Evolutionary conservation across 1,139 yeast species (phyloP).

Genomic region (Pichia sp.): DNA sequence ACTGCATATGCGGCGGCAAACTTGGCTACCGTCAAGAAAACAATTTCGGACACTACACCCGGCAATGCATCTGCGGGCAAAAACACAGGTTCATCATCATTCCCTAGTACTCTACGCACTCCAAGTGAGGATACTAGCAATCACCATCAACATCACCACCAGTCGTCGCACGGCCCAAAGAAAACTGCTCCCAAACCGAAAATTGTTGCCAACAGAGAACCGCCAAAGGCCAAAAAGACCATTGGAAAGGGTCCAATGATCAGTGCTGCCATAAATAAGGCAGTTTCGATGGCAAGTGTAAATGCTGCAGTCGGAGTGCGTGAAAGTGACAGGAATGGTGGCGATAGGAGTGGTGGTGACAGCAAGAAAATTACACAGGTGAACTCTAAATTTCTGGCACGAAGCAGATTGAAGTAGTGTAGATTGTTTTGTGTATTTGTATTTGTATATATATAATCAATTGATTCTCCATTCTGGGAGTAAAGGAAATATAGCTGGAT

Average conservation of each 20-base stretch:
- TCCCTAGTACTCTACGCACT: constrained; percentile 7
- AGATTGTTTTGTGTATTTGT: background rate
- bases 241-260: constrained; percentile 27
- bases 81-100: background rate
- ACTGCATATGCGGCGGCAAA: constrained; percentile 31
- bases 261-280: constrained; percentile 31
- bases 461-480: background rate
- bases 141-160: background rate
- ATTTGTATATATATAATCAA: background rate
- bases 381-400: constrained; percentile 55
- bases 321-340: background rate
- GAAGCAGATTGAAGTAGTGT: constrained; percentile 36
- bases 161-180: background rate
- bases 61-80: constrained; percentile 4
- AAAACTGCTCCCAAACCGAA: background rate
- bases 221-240: constrained; percentile 1
- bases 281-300: constrained; percentile 22
- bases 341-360: background rate
- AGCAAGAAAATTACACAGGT: constrained; percentile 42
- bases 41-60: background rate
- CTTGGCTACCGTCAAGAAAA: constrained; percentile 21
- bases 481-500: background rate
- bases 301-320: constrained; percentile 17
- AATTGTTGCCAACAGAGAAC: background rate
- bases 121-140: background rate